These are phyloP conservation scores for Sideroxylon spinosum DNA, from an alignment of 179 eudicot species.

Conservation along the genomic window DNA sequence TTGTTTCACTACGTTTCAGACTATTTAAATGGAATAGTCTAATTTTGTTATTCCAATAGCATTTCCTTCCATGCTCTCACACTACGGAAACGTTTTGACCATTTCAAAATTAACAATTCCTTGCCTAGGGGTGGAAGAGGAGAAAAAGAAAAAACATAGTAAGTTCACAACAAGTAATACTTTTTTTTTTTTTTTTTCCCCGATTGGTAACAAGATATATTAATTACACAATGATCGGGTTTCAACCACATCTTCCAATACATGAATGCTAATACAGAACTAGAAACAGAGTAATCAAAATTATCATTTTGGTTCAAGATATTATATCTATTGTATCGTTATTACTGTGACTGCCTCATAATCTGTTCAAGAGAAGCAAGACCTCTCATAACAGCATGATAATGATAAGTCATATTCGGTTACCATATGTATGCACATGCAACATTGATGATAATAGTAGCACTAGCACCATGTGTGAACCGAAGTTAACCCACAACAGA, in stretches of 20 bases:
- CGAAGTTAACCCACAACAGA: background rate
- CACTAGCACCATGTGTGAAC: too few relatives aligned
- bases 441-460: background rate
- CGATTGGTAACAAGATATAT: too few relatives aligned
- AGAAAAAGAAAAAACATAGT: too few relatives aligned
- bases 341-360: background rate
- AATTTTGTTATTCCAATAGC: too few relatives aligned
- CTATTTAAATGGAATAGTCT: too few relatives aligned
- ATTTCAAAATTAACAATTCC: too few relatives aligned
- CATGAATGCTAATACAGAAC: background rate
- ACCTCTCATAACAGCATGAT: background rate
- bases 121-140: background rate
- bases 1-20: too few relatives aligned
- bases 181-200: too few relatives aligned
- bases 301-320: background rate
- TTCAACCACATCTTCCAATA: background rate
- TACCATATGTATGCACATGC: background rate
- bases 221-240: background rate
- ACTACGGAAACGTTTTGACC: too few relatives aligned
- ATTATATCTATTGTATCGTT: background rate
- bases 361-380: background rate
- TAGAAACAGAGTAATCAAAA: background rate
- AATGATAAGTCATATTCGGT: background rate
- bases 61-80: too few relatives aligned
- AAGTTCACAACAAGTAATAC: too few relatives aligned